Base-by-base conservation (phyloP, 164 flowering plant species). In the Vitis labrusca region DNA sequence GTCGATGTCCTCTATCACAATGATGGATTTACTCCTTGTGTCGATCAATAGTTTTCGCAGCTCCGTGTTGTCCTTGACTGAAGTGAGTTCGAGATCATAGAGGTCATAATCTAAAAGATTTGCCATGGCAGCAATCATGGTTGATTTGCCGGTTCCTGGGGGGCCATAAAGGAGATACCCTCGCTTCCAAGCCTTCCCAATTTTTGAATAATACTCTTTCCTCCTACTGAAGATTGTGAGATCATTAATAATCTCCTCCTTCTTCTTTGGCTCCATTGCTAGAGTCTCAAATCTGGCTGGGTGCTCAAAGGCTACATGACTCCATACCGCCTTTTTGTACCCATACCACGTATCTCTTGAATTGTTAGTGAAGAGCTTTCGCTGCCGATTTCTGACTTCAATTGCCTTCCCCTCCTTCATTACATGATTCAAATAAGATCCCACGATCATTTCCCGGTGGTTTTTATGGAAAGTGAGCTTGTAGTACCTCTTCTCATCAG, bases 1-100 rank as follows among this genome's bases (percentile, higher is more conserved):
- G 69, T 89, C 94, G 11, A 89, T 88, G 57, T 89, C 94, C 67
- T 89, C 94, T 16, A 89, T 84, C 67, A 88, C 88, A 1, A 88
- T 73, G 9, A 89, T 81, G 0, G 92, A 81, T 77, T 82, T 88
- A 50, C 69, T 74, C 0, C 85, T 52, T 0, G 82, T 85, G 50
- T 85, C 88, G 8, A 83, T 83, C 78, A 90, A 52, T 2, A 88
- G 74, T 75, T 68, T 83, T 72, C 84, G 68, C 71, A 88, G 70
- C 71, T 90, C 84, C 0, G 85, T 71, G 66, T 89, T 88, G 52
- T 80, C 67, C 66, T 69, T 81, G 11, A 89, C 89, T 1, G 84
- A 29, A 0, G 92, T 87, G 49, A 90, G 49, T 50, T 88, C 91
- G 17, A 88, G 82, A 67, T 90, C 92, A 66, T 88, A 90, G 6